These are phyloP conservation scores for Cladosporium cucumerinum DNA, from an alignment of 2,329 filamentous ascomycete species.

Conservation along the genomic window DNA sequence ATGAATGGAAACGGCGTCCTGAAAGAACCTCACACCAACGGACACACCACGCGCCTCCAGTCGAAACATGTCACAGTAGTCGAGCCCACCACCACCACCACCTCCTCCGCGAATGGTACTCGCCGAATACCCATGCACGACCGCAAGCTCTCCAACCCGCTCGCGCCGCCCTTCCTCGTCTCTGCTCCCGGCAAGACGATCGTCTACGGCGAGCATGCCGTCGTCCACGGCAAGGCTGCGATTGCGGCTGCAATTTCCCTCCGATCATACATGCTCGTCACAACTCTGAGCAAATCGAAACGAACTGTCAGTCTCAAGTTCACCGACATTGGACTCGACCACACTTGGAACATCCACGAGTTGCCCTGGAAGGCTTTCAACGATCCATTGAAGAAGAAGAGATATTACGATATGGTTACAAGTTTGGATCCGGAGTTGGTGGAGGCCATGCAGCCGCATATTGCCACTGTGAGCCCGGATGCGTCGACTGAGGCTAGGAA, in stretches of 20 bases:
- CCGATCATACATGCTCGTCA: conserved; percentile 93
- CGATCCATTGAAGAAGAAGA: conserved; percentile 81
- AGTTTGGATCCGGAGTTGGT: conserved; percentile 79
- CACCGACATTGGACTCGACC: conserved; percentile 81
- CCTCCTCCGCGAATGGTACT: neutral
- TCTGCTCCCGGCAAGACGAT: conserved; percentile 98
- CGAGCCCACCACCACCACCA: neutral
- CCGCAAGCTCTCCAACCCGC: conserved; percentile 48
- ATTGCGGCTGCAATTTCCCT: conserved; percentile 94
- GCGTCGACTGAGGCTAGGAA: conserved; percentile 71
- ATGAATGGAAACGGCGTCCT: conserved; percentile 7
- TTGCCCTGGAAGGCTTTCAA: conserved; percentile 84
- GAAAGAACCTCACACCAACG: conserved; percentile 3
- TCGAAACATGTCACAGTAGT: conserved; percentile 14
- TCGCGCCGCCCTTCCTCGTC: conserved; percentile 92
- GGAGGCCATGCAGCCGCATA: conserved; percentile 74
- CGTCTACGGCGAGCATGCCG: conserved; percentile 94
- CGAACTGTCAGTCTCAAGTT: conserved; percentile 85
- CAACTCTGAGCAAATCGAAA: conserved; percentile 86
- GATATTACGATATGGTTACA: conserved; percentile 82
- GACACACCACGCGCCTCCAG: conserved; percentile 7
- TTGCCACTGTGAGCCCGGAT: conserved; percentile 65
- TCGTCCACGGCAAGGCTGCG: conserved; percentile 95
- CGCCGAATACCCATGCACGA: conserved; percentile 16
- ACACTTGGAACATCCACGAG: conserved; percentile 91